Conservation (phyloP, 805 yeast species). For the Metschnikowia orientalis region DNA sequence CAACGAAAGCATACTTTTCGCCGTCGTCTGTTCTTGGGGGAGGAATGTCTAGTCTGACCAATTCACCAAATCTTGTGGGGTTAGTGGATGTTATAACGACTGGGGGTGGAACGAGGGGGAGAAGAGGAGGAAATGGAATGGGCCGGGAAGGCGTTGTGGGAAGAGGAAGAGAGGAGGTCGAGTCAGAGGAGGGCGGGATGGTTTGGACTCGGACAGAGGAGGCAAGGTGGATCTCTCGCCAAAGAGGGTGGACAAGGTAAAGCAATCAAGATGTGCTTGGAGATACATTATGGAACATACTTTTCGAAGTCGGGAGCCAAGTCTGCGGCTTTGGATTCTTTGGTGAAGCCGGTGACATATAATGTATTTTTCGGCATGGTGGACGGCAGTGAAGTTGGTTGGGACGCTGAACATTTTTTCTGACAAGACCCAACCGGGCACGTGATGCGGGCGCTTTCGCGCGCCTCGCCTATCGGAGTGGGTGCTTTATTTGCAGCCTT, state of each 20-base stretch:
- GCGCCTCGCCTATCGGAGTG: no score
- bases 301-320: constrained; percentile 58
- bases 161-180: constrained; percentile 3
- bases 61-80: constrained; percentile 45
- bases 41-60: constrained; percentile 57
- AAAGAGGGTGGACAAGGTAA: constrained; percentile 5
- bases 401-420: constrained; percentile 4
- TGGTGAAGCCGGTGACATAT: constrained; percentile 55
- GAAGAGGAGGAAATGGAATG: constrained; percentile 3
- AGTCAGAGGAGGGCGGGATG: constrained; percentile 6
- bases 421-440: background rate
- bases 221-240: constrained; percentile 5
- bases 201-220: constrained; percentile 5
- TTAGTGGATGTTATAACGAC: constrained; percentile 10
- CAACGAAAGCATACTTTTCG: constrained; percentile 61
- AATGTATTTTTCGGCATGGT: constrained; percentile 45
- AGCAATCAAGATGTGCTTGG: no score
- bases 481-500: no score
- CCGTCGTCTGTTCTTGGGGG: constrained; percentile 60
- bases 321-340: constrained; percentile 51
- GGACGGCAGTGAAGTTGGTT: background rate
- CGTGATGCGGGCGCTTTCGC: constrained; percentile 5
- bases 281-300: constrained; percentile 40
- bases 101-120: constrained; percentile 3
- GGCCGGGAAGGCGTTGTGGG: constrained; percentile 6